These are phyloP conservation scores for Geotrichum cucujoidarum DNA, from an alignment of 1,139 yeast genomes.

Conservation along the genomic window DNA sequence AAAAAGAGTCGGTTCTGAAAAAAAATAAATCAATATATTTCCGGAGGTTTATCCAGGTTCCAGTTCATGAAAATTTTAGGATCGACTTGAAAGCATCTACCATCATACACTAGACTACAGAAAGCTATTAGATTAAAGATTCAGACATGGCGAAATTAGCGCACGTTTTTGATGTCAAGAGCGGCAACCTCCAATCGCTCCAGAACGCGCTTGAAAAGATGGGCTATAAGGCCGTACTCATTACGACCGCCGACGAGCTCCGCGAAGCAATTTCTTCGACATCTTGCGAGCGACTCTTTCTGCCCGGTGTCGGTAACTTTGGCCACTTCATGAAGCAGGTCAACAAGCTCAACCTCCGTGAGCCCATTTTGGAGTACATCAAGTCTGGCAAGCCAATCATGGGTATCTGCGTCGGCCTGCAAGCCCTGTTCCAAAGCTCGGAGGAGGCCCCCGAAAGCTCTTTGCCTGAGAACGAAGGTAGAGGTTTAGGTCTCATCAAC, in stretches of 20 bases:
- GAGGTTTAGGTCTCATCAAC: conserved; percentile 54
- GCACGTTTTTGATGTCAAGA: conserved; percentile 85
- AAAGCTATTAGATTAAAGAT: too few species aligned
- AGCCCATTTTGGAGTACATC: conserved; percentile 62
- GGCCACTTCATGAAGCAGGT: conserved; percentile 85
- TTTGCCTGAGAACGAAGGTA: conserved; percentile 28
- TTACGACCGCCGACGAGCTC: conserved; percentile 34
- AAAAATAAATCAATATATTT: too few species aligned
- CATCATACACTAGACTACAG: too few species aligned
- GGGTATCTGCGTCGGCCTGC: conserved; percentile 97
- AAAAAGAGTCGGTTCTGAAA: too few species aligned
- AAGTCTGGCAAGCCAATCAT: conserved; percentile 72
- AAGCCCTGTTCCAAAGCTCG: conserved; percentile 68
- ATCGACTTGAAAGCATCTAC: too few species aligned
- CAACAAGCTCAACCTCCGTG: conserved; percentile 54
- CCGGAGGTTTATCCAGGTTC: too few species aligned
- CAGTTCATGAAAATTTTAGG: too few species aligned
- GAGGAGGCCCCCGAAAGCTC: conserved; percentile 57
- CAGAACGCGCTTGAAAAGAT: conserved; percentile 76
- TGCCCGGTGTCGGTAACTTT: conserved; percentile 96
- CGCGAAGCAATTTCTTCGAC: conserved; percentile 29
- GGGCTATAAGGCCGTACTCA: conserved; percentile 54
- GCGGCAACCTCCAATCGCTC: conserved; percentile 88
- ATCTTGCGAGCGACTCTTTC: conserved; percentile 35
- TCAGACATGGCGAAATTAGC: conserved; percentile 38